Evolutionary conservation across 2,329 filamentous ascomycete species (phyloP).

Genomic region (Aspergillus puulaauensis): DNA sequence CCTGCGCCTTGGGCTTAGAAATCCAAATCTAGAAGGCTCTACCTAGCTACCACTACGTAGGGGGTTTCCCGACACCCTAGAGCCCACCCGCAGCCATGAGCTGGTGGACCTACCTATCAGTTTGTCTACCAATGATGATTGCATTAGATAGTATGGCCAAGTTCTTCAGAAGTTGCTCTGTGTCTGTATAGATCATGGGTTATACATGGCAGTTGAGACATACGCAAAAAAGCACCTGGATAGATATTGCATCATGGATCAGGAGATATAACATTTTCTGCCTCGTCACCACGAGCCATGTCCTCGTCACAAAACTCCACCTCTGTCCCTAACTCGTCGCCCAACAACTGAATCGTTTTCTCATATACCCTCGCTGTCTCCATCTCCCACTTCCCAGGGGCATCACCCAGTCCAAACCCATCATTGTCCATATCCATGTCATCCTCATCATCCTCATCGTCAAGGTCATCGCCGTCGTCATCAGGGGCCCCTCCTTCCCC

Average conservation of each 20-base stretch:
- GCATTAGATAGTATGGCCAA: neutral
- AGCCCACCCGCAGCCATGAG: neutral
- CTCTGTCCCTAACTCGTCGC: slow-evolving; percentile 59
- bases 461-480: slow-evolving; percentile 35
- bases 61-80: neutral
- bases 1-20: neutral
- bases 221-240: too few species aligned
- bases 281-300: slow-evolving; percentile 15
- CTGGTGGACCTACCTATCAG: neutral
- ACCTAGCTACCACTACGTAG: too few species aligned
- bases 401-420: slow-evolving; percentile 25
- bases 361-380: slow-evolving; percentile 77
- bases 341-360: slow-evolving; percentile 72
- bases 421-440: slow-evolving; percentile 47
- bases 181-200: too few species aligned
- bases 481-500: slow-evolving; percentile 48
- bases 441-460: slow-evolving; percentile 38
- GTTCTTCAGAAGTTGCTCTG: neutral
- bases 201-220: too few species aligned
- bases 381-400: slow-evolving; percentile 55
- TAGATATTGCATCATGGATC: neutral
- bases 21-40: neutral
- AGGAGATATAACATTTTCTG: neutral
- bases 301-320: slow-evolving; percentile 27
- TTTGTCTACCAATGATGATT: neutral